Conservation (phyloP, 192 early-diverging fungal species). For the Mortierella claussenii region DNA sequence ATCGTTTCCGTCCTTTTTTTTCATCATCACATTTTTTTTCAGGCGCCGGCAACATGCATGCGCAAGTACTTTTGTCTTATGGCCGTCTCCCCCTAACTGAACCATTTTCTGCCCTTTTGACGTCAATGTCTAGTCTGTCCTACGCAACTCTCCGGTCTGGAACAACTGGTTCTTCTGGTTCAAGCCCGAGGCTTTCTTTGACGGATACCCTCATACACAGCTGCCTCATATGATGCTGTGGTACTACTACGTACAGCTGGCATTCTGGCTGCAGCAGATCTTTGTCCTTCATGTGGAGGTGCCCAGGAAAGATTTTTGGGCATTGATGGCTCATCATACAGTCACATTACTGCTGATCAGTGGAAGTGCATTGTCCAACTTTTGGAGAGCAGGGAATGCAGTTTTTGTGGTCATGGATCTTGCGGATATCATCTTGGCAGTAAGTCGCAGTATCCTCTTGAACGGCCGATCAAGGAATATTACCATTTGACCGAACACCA, state of each 20-base stretch:
- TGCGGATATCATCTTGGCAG: constrained; percentile 68
- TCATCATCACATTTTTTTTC: background rate
- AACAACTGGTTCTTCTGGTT: constrained; percentile 60
- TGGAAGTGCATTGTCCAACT: constrained; percentile 67
- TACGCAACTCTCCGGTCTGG: constrained; percentile 71
- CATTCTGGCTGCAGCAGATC: constrained; percentile 70
- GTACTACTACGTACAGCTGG: constrained; percentile 69
- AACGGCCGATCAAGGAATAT: background rate
- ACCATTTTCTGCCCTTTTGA: background rate
- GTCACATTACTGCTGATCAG: constrained; percentile 68
- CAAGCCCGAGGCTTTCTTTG: constrained; percentile 61
- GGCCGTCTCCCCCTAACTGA: too few relatives aligned
- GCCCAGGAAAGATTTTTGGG: constrained; percentile 67
- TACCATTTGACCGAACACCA: background rate
- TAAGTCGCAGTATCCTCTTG: constrained; percentile 39
- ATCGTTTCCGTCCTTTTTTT: background rate
- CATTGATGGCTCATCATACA: constrained; percentile 68
- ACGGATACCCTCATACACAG: constrained; percentile 63
- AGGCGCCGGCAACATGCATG: too few relatives aligned
- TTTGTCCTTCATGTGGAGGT: constrained; percentile 68
- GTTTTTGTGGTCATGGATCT: constrained; percentile 75
- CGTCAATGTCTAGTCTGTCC: constrained; percentile 56
- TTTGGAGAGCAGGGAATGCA: constrained; percentile 68
- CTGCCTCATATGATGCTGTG: constrained; percentile 60
- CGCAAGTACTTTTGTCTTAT: too few relatives aligned